A percentile compares a stretch with the other conserved stretches of the same genome.
Conservation (phyloP, 129 eudicot genomes). For the Pseudognaphalium luteoalbum region DNA sequence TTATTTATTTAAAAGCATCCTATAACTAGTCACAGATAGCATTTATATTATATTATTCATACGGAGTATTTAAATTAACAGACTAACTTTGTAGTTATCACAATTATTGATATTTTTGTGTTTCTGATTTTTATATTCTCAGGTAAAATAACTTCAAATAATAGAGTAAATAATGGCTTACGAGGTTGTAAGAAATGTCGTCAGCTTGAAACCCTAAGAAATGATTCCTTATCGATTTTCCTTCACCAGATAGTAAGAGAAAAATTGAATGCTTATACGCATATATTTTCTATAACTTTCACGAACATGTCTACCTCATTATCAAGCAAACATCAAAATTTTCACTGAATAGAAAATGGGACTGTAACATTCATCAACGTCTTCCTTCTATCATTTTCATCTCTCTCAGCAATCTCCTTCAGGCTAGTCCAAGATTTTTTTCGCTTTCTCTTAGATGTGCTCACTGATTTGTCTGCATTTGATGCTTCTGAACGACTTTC, state of each 20-base stretch:
- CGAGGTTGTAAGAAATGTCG: conserved; percentile 23
- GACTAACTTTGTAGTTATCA: too few relatives aligned
- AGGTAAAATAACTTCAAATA: background rate
- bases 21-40: background rate
- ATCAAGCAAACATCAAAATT: background rate
- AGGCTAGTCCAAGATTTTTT: conserved; percentile 79
- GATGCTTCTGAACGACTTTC: conserved; percentile 23
- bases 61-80: too few relatives aligned
- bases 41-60: background rate
- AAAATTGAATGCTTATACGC: background rate
- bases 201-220: conserved; percentile 27
- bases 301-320: background rate
- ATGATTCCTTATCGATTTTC: conserved; percentile 16
- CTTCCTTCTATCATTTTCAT: conserved; percentile 31
- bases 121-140: too few relatives aligned
- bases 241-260: background rate
- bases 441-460: conserved; percentile 48
- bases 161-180: background rate
- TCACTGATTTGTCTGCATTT: conserved; percentile 40
- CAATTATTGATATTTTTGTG: background rate
- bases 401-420: conserved; percentile 62
- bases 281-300: background rate
- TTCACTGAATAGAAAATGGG: background rate
- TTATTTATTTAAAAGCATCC: too few relatives aligned
- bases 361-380: conserved; percentile 27